Evolutionary conservation across 352 stramenopile genomes (phyloP), one percentile per base, ranked within the genome.

Genomic region (Phytopythium sindhum): DNA sequence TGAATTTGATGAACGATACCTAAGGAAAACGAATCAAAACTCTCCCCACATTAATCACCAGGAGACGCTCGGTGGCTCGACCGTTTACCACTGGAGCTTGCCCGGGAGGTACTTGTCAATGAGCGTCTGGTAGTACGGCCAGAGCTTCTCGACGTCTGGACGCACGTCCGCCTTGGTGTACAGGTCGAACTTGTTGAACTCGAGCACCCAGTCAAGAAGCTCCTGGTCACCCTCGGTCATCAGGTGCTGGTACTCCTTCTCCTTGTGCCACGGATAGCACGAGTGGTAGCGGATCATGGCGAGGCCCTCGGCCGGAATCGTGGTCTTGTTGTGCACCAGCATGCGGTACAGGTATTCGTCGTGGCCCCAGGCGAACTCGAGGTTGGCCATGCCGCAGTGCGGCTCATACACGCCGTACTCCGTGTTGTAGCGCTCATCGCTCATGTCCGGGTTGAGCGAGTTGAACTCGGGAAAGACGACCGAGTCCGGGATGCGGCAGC

Each of bases 261-360:
- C 93, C 69, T 96, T 94, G 76, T 98, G 93, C 90, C 90, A 97
- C 44, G 89, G 88, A 74, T 98, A 98, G 68, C 84, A 94, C 53
- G 85, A 97, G 80, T 98, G 93, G 73, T 96, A 98, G 19, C 93
- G 86, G 65, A 98, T 90, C 89, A 98, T 98, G 28, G 90, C 89
- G 26, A 98, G 82, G 1, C 86, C 93, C 68, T 97, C 90, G 17
- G 89, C 77, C 1, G 91, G 93, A 63, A 98, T 92, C 4, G 80
- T 86, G 9, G 70, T 84, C 57, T 93, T 67, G 75, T 98, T 98
- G 61, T 90, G 90, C 61, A 91, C 81, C 53, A 98, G 83, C 90
- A 98, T 97, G 64, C 93, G 80, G 72, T 97, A 98, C 73, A 98
- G 80, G 72, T 98, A 98, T 76, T 98, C 93, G 70, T 93, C 93